Evolutionary conservation across 2,329 filamentous ascomycete species (phyloP).

Genomic region (Cadophora sp.): DNA sequence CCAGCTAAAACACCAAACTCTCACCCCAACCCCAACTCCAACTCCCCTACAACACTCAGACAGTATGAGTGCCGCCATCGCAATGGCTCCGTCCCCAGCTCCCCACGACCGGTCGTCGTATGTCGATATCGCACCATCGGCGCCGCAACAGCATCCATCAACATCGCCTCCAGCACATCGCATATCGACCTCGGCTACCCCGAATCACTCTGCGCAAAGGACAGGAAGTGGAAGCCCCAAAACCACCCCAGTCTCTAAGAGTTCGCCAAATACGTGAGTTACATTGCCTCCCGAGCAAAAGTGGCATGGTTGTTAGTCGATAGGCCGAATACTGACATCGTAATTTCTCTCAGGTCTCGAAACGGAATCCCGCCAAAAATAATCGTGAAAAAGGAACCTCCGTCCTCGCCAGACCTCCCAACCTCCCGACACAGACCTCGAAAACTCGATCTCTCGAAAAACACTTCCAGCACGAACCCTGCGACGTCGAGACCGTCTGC

Average conservation of each 20-base stretch:
- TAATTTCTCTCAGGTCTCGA: slow-evolving; percentile 54
- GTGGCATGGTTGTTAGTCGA: slow-evolving; percentile 28
- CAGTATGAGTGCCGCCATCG: slow-evolving; percentile 72
- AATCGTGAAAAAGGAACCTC: slow-evolving; percentile 94
- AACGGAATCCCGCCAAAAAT: slow-evolving; percentile 73
- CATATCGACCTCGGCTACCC: slow-evolving; percentile 47
- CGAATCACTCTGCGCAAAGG: slow-evolving; percentile 55
- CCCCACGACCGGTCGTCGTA: slow-evolving; percentile 69
- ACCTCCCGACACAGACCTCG: slow-evolving; percentile 77
- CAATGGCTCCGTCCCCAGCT: slow-evolving; percentile 72
- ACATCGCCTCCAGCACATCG: slow-evolving; percentile 43
- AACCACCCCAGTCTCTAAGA: slow-evolving; percentile 53
- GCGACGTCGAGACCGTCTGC: slow-evolving; percentile 72
- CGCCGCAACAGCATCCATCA: slow-evolving; percentile 32
- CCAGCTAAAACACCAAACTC: slow-evolving; percentile 18
- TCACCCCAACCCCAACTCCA: background rate
- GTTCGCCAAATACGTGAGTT: slow-evolving; percentile 68
- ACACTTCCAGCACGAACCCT: slow-evolving; percentile 56
- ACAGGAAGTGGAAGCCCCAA: slow-evolving; percentile 63
- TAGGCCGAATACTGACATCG: slow-evolving; percentile 32
- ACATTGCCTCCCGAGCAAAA: background rate
- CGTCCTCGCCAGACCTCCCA: slow-evolving; percentile 82
- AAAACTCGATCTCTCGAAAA: slow-evolving; percentile 78
- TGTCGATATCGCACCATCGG: slow-evolving; percentile 54
- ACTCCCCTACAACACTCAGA: slow-evolving; percentile 20